These are phyloP conservation scores for Fusarium chaquense DNA, from an alignment of 2,329 filamentous ascomycete genomes.

Conservation along the genomic window DNA sequence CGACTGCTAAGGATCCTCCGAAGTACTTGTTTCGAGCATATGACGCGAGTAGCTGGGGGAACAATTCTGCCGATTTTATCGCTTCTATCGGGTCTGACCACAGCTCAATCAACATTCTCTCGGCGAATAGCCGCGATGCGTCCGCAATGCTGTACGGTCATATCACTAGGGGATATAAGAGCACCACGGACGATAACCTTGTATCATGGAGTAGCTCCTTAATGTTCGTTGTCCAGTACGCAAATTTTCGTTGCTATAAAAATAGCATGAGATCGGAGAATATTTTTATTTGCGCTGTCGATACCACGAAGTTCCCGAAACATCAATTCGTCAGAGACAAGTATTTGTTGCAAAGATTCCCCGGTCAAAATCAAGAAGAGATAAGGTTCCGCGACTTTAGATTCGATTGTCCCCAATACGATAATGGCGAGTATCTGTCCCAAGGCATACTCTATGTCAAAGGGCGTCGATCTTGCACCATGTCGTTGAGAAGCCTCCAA, in stretches of 20 bases:
- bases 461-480: accelerated
- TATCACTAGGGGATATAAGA: no score
- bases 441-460: neutral
- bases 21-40: no score
- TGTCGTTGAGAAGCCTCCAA: accelerated
- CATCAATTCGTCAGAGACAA: neutral
- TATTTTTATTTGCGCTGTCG: neutral
- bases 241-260: neutral
- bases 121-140: no score
- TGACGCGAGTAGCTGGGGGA: no score
- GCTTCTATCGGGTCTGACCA: no score
- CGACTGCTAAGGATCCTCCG: no score
- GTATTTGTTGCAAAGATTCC: accelerated
- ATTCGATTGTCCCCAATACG: accelerated
- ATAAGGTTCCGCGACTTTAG: neutral
- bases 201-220: neutral
- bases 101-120: no score
- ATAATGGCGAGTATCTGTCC: constrained; percentile 1
- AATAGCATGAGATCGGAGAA: neutral
- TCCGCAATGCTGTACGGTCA: neutral
- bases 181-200: no score
- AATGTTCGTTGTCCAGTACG: neutral
- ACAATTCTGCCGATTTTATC: no score
- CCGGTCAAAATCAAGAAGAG: accelerated
- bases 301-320: neutral